Evolutionary conservation across 768 basidiomycete genomes (phyloP), one percentile per base, ranked within the genome.

Genomic region (Lentinula guzmanii): DNA sequence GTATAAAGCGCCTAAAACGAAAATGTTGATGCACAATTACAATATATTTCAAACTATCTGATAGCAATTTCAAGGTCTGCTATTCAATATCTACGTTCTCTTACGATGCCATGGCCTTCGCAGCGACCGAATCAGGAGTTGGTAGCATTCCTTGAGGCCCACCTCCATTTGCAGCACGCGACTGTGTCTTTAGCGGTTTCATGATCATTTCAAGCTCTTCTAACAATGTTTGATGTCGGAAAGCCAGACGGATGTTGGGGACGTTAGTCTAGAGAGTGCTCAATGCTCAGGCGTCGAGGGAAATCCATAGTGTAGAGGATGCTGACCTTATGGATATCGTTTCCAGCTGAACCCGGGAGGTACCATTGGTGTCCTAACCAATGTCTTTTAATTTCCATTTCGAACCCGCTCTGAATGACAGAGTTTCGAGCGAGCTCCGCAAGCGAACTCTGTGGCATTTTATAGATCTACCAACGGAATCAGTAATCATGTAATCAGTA

Each of bases 401-500:
- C 97, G 71, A 98, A 98, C 1, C 97, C 97, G 68, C 92, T 94
- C 71, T 98, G 97, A 51, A 90, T 79, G 35, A 98, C 97, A 0
- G 94, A 96, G 76, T 99, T 99, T 46, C 97, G 87, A n/a, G 97
- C 97, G 10, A 99, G 83, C 73, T 99, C 97, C 11, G 95, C 97
- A 61, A 99, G 78, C 0, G 92, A 94, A 65, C 90, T 91, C 71
- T 93, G 96, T 0, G 96, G 92, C 56, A 98, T 76, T 75, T 98
- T 98, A 75, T 98, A 97, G 62, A 99, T 98, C 89, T 97, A 61
- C 41, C 15, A 58, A 42, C 46, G n/a, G 62, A 61, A 35, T 33
- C 21, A 51, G 35, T 34, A 3, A 58, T 35, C 16, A 39, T 5
- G 50, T 10, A 61, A 35, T 33, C 21, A 51, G 35, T 34, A 3